phyloP scores from a whole-genome alignment of 345 rosid genomes.

The Corchorus capsularis region DNA sequence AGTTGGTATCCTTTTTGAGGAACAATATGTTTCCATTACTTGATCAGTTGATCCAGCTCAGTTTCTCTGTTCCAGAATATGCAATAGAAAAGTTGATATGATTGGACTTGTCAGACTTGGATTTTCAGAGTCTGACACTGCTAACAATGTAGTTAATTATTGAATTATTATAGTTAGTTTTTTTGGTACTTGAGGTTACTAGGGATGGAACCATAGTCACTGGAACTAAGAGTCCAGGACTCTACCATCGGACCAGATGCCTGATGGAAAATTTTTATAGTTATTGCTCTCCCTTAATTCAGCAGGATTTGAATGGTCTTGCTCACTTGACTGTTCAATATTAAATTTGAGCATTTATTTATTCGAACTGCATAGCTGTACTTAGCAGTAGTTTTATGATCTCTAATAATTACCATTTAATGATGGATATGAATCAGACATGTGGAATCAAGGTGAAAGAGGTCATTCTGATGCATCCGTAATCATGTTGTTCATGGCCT shows the following conservation, averaged over 20 bases:
- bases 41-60: background rate
- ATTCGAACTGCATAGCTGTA: background rate
- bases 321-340: background rate
- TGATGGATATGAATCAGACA: background rate
- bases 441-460: background rate
- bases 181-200: too few relatives aligned
- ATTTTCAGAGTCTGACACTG: background rate
- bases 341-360: background rate
- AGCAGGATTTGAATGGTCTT: background rate
- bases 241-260: too few relatives aligned
- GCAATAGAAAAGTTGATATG: background rate
- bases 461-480: background rate
- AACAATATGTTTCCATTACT: conserved; percentile 4
- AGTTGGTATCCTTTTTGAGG: conserved; percentile 8
- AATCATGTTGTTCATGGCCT: background rate
- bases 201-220: too few relatives aligned
- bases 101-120: background rate
- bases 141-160: background rate
- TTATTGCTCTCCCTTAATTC: background rate
- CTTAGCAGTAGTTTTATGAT: background rate
- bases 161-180: background rate
- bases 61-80: background rate
- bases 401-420: background rate
- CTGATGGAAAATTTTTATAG: too few relatives aligned
- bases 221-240: too few relatives aligned